Conservation (phyloP, 2,329 filamentous ascomycete genomes). For the Beauveria caledonica region DNA sequence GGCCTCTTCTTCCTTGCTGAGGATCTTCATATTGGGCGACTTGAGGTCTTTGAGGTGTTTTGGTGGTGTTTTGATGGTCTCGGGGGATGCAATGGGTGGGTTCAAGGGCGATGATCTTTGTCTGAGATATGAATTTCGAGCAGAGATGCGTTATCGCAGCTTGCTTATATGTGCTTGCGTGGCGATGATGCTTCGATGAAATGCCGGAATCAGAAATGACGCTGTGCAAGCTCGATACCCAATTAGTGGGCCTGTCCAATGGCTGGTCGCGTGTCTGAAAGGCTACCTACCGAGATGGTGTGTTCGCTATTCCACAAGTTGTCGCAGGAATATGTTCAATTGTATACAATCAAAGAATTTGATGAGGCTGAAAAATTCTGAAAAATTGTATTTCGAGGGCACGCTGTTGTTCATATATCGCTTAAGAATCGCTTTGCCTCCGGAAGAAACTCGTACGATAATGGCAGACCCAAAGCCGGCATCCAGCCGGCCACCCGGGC, state of each 20-base stretch:
- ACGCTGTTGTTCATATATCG: constrained; percentile 2
- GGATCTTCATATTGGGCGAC: constrained; percentile 72
- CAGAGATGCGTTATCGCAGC: background rate
- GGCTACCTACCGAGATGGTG: background rate
- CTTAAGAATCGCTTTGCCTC: background rate
- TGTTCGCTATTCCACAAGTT: too few species aligned
- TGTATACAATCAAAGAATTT: background rate
- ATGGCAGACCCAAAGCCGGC: background rate
- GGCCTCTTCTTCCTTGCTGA: constrained; percentile 86
- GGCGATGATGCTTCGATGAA: background rate
- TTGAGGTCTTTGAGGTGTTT: too few species aligned
- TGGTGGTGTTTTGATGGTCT: background rate
- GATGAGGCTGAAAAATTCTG: background rate
- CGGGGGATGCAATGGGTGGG: background rate
- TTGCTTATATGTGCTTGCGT: background rate
- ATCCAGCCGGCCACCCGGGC: background rate
- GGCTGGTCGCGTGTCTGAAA: background rate
- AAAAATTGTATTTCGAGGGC: background rate
- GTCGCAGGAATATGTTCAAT: background rate
- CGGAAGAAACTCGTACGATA: constrained; percentile 12
- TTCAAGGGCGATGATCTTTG: too few species aligned
- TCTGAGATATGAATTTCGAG: background rate
- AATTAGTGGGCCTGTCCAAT: constrained; percentile 8
- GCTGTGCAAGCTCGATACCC: background rate
- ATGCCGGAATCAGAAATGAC: background rate